phyloP scores from a whole-genome alignment of 805 yeast species.

The Candida parachauliodes region DNA sequence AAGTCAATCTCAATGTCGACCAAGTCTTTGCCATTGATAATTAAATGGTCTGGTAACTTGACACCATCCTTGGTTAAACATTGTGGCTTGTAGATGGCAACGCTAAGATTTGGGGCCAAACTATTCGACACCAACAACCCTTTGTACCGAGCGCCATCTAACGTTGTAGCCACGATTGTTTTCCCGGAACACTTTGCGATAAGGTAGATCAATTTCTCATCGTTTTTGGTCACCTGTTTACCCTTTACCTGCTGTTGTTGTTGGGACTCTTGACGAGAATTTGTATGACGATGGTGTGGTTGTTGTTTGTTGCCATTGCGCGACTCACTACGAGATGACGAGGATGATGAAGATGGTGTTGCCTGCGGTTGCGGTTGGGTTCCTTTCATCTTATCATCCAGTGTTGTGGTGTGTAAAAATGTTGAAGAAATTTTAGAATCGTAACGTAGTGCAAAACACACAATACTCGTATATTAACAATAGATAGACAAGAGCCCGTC shows the following conservation, averaged over 20 bases:
- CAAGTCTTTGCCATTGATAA: constrained; percentile 49
- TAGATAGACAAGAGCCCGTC: not conserved
- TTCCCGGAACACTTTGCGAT: constrained; percentile 57
- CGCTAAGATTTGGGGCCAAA: constrained; percentile 46
- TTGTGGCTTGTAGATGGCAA: constrained; percentile 52
- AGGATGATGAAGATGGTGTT: too few relatives aligned
- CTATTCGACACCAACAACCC: constrained; percentile 58
- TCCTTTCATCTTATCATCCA: not conserved
- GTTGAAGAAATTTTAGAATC: not conserved
- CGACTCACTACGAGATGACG: constrained; percentile 1
- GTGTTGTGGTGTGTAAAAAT: not conserved
- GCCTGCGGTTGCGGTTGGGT: not conserved
- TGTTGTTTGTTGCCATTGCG: constrained; percentile 8
- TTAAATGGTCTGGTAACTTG: constrained; percentile 39
- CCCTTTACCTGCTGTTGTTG: not conserved
- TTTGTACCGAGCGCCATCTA: constrained; percentile 54
- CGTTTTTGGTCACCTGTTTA: constrained; percentile 2
- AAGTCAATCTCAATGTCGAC: constrained; percentile 47
- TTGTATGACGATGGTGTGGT: constrained; percentile 24
- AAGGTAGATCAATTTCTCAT: constrained; percentile 48
- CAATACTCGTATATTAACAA: too few relatives aligned
- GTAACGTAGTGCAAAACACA: too few relatives aligned
- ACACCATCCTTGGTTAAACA: constrained; percentile 24
- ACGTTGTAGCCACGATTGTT: constrained; percentile 52
- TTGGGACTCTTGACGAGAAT: constrained; percentile 15